These are phyloP conservation scores for Triticum dicoccoides DNA, from an alignment of 176 grass and related monocot genomes.

Conservation along the genomic window DNA sequence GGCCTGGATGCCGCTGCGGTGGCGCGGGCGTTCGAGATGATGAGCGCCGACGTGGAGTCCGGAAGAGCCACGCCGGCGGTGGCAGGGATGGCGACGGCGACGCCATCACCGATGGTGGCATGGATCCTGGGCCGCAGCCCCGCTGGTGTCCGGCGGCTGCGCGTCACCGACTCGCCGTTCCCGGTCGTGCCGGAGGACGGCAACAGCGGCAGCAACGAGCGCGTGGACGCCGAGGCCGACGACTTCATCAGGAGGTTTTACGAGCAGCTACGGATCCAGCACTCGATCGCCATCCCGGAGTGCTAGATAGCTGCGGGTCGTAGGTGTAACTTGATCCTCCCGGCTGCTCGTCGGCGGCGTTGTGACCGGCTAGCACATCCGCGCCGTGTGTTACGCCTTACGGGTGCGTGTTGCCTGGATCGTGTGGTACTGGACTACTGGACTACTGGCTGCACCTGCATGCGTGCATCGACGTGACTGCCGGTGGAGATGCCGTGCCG, in stretches of 20 bases:
- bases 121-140: slow-evolving; percentile 71
- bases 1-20: slow-evolving; percentile 56
- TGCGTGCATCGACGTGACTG: slow-evolving; percentile 21
- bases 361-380: neutral
- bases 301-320: neutral
- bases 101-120: slow-evolving; percentile 65
- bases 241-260: slow-evolving; percentile 88
- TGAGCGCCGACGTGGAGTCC: slow-evolving; percentile 51
- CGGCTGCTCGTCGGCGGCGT: neutral
- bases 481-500: neutral
- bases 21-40: slow-evolving; percentile 74
- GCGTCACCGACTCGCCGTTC: slow-evolving; percentile 93
- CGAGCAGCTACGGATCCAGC: slow-evolving; percentile 83
- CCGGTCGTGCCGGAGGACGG: slow-evolving; percentile 57
- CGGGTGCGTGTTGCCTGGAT: neutral
- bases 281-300: slow-evolving; percentile 44
- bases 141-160: slow-evolving; percentile 51
- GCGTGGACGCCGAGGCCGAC: slow-evolving; percentile 70
- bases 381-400: neutral
- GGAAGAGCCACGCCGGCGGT: slow-evolving; percentile 17
- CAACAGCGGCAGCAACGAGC: slow-evolving; percentile 6
- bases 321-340: slow-evolving; percentile 3
- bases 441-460: neutral
- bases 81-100: slow-evolving; percentile 1
- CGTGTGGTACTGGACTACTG: neutral